Evolutionary conservation across 371 early-diverging fungal species (phyloP), one percentile per base, ranked within the genome.

Genomic region (Mucor velutinosus): DNA sequence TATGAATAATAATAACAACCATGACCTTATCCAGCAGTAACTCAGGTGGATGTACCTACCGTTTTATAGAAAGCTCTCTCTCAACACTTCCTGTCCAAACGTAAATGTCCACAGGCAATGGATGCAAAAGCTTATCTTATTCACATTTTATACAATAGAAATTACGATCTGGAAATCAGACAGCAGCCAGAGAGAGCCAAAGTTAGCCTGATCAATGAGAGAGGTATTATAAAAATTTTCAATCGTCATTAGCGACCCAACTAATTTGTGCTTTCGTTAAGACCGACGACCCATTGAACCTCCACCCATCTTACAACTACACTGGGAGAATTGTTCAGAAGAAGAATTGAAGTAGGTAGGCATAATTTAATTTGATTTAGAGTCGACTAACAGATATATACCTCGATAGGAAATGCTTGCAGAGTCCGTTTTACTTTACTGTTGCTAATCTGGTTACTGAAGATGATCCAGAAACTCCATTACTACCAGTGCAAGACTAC

Each of bases 261-360:
- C 56, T 56, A 32, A 56, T 56, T 30, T 56, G 30, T 27, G 17
- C 17, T 17, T 32, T 25, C 4, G 14, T 51, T 25, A 76, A 73
- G 82, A 82, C 64, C 75, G 81, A 65, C 70, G 81, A 43, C 77
- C 84, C 14, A 77, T 84, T 58, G 84, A 84, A 68, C 84, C 84
- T 29, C 76, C 84, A 66, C 81, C 81, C 17, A 81, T 84, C 49
- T 60, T 84, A 11, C 84, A 83, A 58, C 65, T 84, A 27, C 59
- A 73, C 12, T 80, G 78, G 75, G 21, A 68, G 43, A 69, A 76
- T 19, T 75, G 76, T 35, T 69, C 78, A 25, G 63, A 69, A 30
- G 76, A 80, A 58, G 75, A 78, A 60, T 70, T 71, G 66, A 82
- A 78, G 83, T 82, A 80, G 70, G 64, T 29, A 53, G 58, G 6